Evolutionary conservation across 2,329 filamentous ascomycete species (phyloP).

Genomic region (Lasiodiplodia citricola): DNA sequence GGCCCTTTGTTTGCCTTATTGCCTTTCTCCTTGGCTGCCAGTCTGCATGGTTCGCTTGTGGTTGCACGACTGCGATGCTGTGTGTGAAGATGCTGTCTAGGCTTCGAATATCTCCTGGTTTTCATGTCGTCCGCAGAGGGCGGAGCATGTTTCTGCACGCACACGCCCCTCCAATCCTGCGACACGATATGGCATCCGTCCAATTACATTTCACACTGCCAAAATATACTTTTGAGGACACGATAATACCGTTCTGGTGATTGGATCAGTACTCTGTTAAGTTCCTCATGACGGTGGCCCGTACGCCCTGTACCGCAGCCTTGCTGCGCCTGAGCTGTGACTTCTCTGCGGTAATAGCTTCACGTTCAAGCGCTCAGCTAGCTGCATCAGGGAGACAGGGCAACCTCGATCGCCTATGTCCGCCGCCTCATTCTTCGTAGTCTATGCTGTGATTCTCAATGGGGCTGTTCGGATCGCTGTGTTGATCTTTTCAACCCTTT

Average conservation of each 20-base stretch:
- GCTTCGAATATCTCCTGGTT: background rate
- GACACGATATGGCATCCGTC: background rate
- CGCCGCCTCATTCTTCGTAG: background rate
- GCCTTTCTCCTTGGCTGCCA: background rate
- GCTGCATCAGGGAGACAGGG: background rate
- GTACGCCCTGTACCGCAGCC: background rate
- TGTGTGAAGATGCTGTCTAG: background rate
- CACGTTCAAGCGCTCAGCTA: background rate
- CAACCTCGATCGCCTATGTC: background rate
- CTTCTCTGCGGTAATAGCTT: background rate
- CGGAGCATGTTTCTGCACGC: constrained; percentile 11
- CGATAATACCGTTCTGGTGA: background rate
- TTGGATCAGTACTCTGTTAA: background rate
- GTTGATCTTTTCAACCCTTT: background rate
- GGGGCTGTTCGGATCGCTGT: background rate
- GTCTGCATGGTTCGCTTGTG: background rate
- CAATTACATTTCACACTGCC: background rate
- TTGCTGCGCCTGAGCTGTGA: background rate
- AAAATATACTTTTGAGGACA: background rate
- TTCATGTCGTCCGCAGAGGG: background rate
- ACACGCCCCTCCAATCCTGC: background rate
- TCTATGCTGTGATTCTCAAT: background rate
- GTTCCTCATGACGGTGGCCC: constrained; percentile 1
- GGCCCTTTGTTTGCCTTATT: background rate
- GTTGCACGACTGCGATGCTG: constrained; percentile 5